Base-by-base conservation (phyloP, 2,329 filamentous ascomycete species). In the Calcarisporium arbuscula region DNA sequence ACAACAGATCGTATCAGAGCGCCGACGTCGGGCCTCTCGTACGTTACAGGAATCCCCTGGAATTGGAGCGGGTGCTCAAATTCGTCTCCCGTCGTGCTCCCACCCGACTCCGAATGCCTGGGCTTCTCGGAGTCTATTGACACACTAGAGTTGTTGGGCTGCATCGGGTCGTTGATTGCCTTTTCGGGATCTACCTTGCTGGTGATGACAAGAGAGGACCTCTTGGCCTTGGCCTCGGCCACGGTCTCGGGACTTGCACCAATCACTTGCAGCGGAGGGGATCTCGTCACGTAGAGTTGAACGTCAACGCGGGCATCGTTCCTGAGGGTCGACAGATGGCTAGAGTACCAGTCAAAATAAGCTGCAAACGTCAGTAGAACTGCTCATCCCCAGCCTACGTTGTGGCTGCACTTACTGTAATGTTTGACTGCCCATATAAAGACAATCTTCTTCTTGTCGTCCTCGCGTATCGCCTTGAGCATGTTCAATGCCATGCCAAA, bases 351-450 rank as follows among this genome's bases (percentile, higher is more conserved):
- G 11, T 49, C 40, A 15, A 65, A 40, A 31, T 55, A 53, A 8
- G 52, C 61, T 65, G 16, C 26, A 18, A 10, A 29, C 11, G n/a
- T n/a, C n/a, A n/a, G n/a, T n/a, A n/a, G n/a, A n/a, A 5, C 8
- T 7, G 21, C 22, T 9, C 10, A 25, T 10, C 22, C 22, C 22
- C 3, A 25, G 14, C 10, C 10, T 25, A 9, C 10, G 22, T 25
- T 14, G 14, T 25, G 22, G 22, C 14, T 25, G 18, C n/a, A 45
- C 60, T 49, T 45, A 63, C 62, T 44, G 27, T 51, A 46, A 22
- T 62, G 41, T 28, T 52, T 58, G 9, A 65, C 54, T 32, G 58
- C 51, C 63, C 63, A 67, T 11, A 66, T 44, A 32, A 67, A 62
- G n/a, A 53, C 46, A 11, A 66, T 44, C 5, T 44, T 48, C 26